Percentiles rank a stretch among this genome's conserved stretches.
phyloP scores from a whole-genome alignment of 495 filamentous ascomycete species.

The Chaetomium cochliodes region DNA sequence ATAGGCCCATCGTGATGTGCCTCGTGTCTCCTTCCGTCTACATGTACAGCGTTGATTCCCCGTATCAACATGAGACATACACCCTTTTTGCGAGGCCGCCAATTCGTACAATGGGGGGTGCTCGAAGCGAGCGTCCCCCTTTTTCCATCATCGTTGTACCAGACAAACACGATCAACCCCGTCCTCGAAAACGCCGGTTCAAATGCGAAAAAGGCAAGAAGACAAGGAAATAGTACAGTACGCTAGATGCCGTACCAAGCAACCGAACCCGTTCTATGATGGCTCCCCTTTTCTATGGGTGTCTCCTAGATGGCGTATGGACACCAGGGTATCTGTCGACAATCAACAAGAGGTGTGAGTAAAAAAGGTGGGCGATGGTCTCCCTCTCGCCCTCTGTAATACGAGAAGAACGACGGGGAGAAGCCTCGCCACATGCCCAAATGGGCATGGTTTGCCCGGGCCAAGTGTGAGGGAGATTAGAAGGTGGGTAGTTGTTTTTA shows the following conservation, averaged over 20 bases:
- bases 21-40: not conserved
- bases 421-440: not conserved
- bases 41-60: not conserved
- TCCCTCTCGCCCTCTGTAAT: not conserved
- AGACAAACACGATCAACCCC: not conserved
- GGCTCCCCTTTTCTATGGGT: conserved; percentile 12
- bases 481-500: conserved; percentile 6
- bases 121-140: not conserved
- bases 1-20: not conserved
- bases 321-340: conserved; percentile 14
- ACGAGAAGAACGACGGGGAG: not conserved
- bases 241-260: conserved; percentile 5
- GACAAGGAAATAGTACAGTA: not conserved
- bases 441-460: not conserved
- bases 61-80: not conserved
- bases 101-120: conserved; percentile 7
- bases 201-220: conserved; percentile 4
- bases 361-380: not conserved
- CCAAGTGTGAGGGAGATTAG: not conserved
- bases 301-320: conserved; percentile 3
- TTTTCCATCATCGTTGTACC: not conserved
- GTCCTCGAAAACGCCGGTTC: conserved; percentile 4
- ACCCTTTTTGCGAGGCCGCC: not conserved
- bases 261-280: conserved; percentile 15
- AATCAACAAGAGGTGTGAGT: conserved; percentile 5